Base-by-base conservation (phyloP, 306 rosid species). In the Lablab purpureus region DNA sequence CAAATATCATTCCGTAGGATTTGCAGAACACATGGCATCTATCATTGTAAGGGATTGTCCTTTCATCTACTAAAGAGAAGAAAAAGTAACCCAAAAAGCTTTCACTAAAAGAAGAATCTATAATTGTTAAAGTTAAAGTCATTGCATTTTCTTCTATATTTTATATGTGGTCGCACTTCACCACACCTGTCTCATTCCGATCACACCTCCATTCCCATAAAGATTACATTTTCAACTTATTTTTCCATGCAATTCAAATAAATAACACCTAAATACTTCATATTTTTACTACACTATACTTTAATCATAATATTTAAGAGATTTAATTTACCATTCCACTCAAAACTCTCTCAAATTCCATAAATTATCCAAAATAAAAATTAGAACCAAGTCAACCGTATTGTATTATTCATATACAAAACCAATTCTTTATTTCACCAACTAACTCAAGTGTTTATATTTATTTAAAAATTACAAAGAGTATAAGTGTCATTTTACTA, bases 21-120 rank as follows among this genome's bases (percentile, higher is more conserved):
- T 77, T 85, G 67, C 30, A 27, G 23, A 40, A 83, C 87, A 77
- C 87, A 25, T 74, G 89, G 86, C 91, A 4, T 76, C 37, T 81
- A 56, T 81, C 11, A 52, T 60, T 65, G 49, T 32, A 62, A 60
- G 76, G 67, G 56, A 45, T 15, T 51, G 63, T 71, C 66, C 65
- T 67, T 81, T 81, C 50, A 5, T 43, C 28, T 12, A 40, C 73
- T 63, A 76, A 80, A 76, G 43, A 52, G 15, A 63, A 43, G 37
- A 64, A 64, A 73, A 60, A 36, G 65, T 34, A 56, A 25, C 64
- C 80, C 32, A 14, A 52, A 67, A 80, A 78, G 75, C 52, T 50
- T 58, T 9, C 55, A 6, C 9, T 56, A 49, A 76, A 80, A 73
- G 60, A 68, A 69, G 66, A 66, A 32, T 75, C 73, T 36, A 46